Conservation (phyloP, 148 eudicot species). For the Arctostaphylos glauca region DNA sequence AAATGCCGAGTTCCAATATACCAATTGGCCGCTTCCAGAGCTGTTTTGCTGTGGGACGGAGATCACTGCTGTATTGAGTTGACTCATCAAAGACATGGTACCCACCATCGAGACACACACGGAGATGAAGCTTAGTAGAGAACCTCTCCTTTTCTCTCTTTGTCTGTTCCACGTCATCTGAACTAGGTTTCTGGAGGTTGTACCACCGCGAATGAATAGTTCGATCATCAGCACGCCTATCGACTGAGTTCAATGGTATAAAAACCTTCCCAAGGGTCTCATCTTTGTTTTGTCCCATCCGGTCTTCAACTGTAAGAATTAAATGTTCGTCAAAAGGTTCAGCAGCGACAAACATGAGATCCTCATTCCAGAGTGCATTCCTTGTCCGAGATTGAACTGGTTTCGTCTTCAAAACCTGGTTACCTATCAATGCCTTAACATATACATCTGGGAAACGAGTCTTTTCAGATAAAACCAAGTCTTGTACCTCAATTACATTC, state of each 20-base stretch:
- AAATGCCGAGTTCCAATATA: conserved; percentile 66
- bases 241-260: conserved; percentile 49
- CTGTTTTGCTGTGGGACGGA: conserved; percentile 74
- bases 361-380: conserved; percentile 80
- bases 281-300: conserved; percentile 56
- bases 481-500: conserved; percentile 71
- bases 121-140: conserved; percentile 71
- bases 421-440: conserved; percentile 61
- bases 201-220: conserved; percentile 54
- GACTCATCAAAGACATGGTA: conserved; percentile 91
- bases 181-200: conserved; percentile 51
- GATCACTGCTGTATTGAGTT: conserved; percentile 84
- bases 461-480: conserved; percentile 47
- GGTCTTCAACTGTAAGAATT: conserved; percentile 66
- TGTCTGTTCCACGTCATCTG: conserved; percentile 38
- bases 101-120: conserved; percentile 83
- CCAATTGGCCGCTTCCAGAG: conserved; percentile 83
- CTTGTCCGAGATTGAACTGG: conserved; percentile 50
- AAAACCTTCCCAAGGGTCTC: conserved; percentile 60
- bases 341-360: conserved; percentile 83
- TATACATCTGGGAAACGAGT: conserved; percentile 59
- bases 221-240: conserved; percentile 71
- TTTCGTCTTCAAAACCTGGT: conserved; percentile 51
- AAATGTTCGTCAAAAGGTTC: conserved; percentile 88
- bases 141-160: conserved; percentile 47